Conservation (phyloP, 2,329 filamentous ascomycete genomes). For the Sclerotinia borealis region DNA sequence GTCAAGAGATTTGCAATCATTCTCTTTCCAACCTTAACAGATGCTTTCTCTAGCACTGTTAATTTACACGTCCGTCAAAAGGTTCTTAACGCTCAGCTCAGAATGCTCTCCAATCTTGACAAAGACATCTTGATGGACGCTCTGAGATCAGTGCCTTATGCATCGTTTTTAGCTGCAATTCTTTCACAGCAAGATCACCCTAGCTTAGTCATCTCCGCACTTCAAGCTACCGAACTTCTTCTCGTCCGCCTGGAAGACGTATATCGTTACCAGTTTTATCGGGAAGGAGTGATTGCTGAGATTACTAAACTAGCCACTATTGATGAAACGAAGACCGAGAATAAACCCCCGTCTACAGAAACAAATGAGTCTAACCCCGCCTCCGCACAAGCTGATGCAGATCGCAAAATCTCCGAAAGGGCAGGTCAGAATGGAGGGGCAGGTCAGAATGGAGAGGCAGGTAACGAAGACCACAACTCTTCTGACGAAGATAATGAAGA, state of each 20-base stretch:
- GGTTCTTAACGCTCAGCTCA: conserved; percentile 89
- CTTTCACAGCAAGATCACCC: conserved; percentile 92
- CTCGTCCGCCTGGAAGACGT: conserved; percentile 77
- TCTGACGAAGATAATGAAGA: conserved; percentile 35
- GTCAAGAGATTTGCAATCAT: conserved; percentile 90
- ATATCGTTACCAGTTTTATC: conserved; percentile 94
- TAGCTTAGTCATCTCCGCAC: conserved; percentile 74
- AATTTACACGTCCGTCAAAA: conserved; percentile 93
- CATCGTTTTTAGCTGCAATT: conserved; percentile 91
- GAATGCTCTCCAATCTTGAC: conserved; percentile 96
- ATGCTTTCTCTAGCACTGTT: conserved; percentile 96
- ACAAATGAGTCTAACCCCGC: conserved; percentile 17
- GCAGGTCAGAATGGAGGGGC: conserved; percentile 32
- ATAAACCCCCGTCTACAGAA: conserved; percentile 20
- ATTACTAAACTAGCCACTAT: conserved; percentile 69
- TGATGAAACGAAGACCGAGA: conserved; percentile 15
- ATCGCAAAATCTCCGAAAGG: conserved; percentile 31
- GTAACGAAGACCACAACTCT: conserved; percentile 41
- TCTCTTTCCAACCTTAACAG: conserved; percentile 87
- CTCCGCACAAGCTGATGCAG: conserved; percentile 31
- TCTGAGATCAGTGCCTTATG: conserved; percentile 82
- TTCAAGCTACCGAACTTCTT: conserved; percentile 85
- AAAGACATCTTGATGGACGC: conserved; percentile 77
- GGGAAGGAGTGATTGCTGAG: conserved; percentile 90
- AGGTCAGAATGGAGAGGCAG: conserved; percentile 32